Base-by-base conservation (phyloP, 345 rosid species). In the Jatropha curcas region DNA sequence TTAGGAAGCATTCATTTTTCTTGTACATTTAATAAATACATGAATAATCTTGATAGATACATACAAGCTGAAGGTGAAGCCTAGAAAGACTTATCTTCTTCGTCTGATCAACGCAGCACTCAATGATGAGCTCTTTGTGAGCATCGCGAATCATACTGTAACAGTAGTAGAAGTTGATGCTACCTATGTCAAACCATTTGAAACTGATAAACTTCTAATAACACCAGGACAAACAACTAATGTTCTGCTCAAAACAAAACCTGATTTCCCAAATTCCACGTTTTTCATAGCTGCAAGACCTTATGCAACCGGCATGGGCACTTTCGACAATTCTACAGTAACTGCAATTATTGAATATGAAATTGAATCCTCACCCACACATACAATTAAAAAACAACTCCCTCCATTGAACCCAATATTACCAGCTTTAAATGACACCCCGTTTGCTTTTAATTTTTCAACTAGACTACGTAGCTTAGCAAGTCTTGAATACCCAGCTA, bases 111-210 rank as follows among this genome's bases (percentile, higher is more conserved):
- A 51, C 60, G 71, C 71, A 10, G 71, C 71, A 31, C 71, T 67
- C 45, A 67, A 67, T 67, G 71, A 67, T 25, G 60, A 67, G 31
- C 60, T 67, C 9, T 67, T 67, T 27, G 24, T 53, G 7, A 67
- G 60, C 28, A 67, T 67, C 5, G 71, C 71, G 11, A 67, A 67
- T 53, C 71, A 67, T 7, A 67, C 71, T 31, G 71, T 52, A 1
- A 67, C 71, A 31, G 60, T 67, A 20, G 71, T 67, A 9, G 71
- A 67, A 67, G 71, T 17, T 31, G 71, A 67, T 31, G 71, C 71
- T 12, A 8, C 31, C 39, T 67, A 67, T 16, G 20, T 67, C 9
- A 67, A 67, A 67, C 71, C 71, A 30, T 67, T 67, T 14, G 45
- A 67, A 1, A 67, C 71, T 19, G 46, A 67, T 27, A 31, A 3